These are phyloP conservation scores for Lolium multiflorum DNA, from an alignment of 176 grass and related monocot species.

Conservation along the genomic window DNA sequence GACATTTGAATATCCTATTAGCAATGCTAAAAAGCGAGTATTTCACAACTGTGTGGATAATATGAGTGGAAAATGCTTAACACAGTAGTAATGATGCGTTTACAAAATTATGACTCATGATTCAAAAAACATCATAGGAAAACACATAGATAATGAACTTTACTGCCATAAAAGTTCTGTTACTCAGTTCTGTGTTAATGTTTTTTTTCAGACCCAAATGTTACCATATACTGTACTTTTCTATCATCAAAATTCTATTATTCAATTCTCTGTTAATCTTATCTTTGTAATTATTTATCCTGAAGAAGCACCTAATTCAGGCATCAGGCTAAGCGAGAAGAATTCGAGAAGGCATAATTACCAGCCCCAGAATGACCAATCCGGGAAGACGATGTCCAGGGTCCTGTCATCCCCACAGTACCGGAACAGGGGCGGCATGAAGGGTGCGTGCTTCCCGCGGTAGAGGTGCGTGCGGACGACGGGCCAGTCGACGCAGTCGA, in stretches of 20 bases:
- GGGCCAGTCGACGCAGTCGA: conserved; percentile 84
- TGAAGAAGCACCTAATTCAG: background rate
- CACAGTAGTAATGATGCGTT: background rate
- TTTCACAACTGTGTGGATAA: background rate
- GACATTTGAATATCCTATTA: background rate
- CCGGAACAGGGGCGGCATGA: conserved; percentile 71
- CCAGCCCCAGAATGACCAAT: conserved; percentile 99
- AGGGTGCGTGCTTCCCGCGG: conserved; percentile 32
- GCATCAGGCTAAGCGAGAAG: background rate
- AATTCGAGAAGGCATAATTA: conserved; percentile 48
- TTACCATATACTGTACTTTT: background rate
- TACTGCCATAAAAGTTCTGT: background rate
- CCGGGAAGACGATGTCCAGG: conserved; percentile 80
- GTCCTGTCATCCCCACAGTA: conserved; percentile 77
- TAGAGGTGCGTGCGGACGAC: conserved; percentile 57
- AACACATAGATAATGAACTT: background rate
- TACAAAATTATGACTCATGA: background rate
- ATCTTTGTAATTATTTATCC: background rate
- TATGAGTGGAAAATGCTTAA: background rate
- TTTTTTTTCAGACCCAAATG: background rate
- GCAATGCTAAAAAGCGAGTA: background rate
- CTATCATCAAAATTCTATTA: too few relatives aligned
- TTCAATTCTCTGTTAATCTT: too few relatives aligned
- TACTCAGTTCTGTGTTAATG: background rate
- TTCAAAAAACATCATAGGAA: background rate